Evolutionary conservation across 495 filamentous ascomycete species (phyloP).

Genomic region (Penicillium egyptiacum): DNA sequence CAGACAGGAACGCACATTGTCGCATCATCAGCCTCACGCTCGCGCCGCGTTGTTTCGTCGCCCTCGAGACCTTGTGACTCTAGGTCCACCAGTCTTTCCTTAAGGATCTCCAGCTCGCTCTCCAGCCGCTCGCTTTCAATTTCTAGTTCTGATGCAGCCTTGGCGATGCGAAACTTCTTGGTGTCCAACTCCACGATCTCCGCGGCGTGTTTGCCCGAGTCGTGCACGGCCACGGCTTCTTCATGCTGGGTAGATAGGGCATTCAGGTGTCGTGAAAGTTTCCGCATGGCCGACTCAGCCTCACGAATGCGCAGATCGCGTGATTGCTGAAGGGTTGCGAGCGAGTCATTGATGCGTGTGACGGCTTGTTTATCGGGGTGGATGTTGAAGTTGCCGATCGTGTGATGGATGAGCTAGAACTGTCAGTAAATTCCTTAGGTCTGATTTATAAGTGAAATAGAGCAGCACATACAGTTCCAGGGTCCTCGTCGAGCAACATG

Average conservation of each 20-base stretch:
- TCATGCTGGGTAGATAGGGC: slow-evolving; percentile 67
- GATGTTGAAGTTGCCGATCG: slow-evolving; percentile 92
- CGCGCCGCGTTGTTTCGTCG: slow-evolving; percentile 53
- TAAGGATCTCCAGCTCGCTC: slow-evolving; percentile 74
- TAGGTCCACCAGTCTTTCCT: slow-evolving; percentile 72
- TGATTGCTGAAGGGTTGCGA: slow-evolving; percentile 73
- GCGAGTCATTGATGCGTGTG: slow-evolving; percentile 80
- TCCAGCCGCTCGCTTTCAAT: slow-evolving; percentile 88
- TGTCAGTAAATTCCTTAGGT: slow-evolving; percentile 21
- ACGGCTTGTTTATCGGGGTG: slow-evolving; percentile 80
- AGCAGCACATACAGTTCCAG: slow-evolving; percentile 63
- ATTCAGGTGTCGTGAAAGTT: slow-evolving; percentile 69
- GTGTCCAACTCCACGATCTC: slow-evolving; percentile 84
- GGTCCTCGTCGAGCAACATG: slow-evolving; percentile 98
- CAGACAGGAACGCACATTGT: slow-evolving; percentile 42
- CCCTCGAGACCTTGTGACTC: slow-evolving; percentile 77
- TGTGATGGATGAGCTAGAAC: slow-evolving; percentile 79
- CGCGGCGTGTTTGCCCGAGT: slow-evolving; percentile 71
- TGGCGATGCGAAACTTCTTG: slow-evolving; percentile 92
- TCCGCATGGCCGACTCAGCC: slow-evolving; percentile 67
- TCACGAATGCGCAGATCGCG: slow-evolving; percentile 74
- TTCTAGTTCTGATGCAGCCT: slow-evolving; percentile 82
- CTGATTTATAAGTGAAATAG: not conserved
- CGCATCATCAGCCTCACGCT: slow-evolving; percentile 62
- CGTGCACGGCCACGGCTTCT: slow-evolving; percentile 68